phyloP scores from a whole-genome alignment of 2,329 filamentous ascomycete species.

The Penicillium brasilianum region DNA sequence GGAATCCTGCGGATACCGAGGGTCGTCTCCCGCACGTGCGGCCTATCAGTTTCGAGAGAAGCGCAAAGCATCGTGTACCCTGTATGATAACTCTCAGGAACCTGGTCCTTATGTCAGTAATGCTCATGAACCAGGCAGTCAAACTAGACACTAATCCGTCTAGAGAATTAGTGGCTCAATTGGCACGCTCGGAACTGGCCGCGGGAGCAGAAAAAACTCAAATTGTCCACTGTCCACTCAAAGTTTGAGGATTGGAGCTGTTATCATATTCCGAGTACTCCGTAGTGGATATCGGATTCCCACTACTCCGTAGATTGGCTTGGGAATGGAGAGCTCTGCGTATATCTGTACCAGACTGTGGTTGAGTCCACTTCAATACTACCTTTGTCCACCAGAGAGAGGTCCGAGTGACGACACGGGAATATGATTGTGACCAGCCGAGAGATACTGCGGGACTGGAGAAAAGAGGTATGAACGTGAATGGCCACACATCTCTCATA shows the following conservation, averaged over 20 bases:
- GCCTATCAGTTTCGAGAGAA: neutral
- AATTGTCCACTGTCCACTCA: neutral
- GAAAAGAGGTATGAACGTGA: neutral
- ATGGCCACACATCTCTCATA: neutral
- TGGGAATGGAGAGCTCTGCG: neutral
- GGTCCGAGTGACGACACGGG: slow-evolving; percentile 1
- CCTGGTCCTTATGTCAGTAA: neutral
- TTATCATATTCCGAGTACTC: neutral
- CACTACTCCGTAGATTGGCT: neutral
- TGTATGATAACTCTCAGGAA: neutral
- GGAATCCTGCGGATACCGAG: slow-evolving; percentile 19
- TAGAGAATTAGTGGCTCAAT: neutral
- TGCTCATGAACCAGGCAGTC: neutral
- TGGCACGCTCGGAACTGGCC: neutral
- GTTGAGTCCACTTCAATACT: slow-evolving; percentile 5
- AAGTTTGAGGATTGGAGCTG: neutral
- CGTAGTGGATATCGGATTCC: neutral
- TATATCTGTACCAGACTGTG: slow-evolving; percentile 3
- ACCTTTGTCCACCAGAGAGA: slow-evolving; percentile 5
- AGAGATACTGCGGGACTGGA: neutral
- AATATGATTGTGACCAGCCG: neutral
- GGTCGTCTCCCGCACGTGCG: slow-evolving; percentile 4
- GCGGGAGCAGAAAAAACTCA: neutral
- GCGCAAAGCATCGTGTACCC: neutral
- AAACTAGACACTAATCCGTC: neutral